Conservation (phyloP, 192 early-diverging fungal genomes). For the Coemansia sp. region DNA sequence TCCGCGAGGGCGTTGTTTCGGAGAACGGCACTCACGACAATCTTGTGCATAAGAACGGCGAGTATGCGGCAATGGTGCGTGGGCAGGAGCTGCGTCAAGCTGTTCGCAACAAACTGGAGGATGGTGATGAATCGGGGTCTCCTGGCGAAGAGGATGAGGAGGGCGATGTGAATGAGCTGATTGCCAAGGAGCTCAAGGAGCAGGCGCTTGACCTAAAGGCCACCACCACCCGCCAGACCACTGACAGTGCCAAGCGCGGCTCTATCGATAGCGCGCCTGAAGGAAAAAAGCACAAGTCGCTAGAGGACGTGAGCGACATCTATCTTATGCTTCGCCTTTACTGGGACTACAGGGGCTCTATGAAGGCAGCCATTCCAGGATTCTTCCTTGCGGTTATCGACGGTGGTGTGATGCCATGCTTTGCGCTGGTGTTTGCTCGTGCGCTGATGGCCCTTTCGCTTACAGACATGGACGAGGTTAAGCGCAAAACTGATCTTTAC, state of each 20-base stretch:
- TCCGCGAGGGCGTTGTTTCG: conserved; percentile 67
- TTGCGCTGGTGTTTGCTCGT: conserved; percentile 63
- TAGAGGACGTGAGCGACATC: conserved; percentile 35
- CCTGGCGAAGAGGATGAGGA: conserved; percentile 11
- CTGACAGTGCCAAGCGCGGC: conserved; percentile 8
- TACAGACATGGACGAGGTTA: conserved; percentile 20
- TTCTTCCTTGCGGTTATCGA: conserved; percentile 37
- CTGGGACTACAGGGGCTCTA: conserved; percentile 27
- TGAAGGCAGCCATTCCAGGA: conserved; percentile 23
- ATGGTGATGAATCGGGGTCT: not conserved
- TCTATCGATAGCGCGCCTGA: not conserved
- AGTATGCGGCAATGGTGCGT: conserved; percentile 58
- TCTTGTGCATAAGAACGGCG: conserved; percentile 61
- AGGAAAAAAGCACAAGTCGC: conserved; percentile 11
- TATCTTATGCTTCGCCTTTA: conserved; percentile 20
- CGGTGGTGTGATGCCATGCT: conserved; percentile 75
- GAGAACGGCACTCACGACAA: conserved; percentile 82
- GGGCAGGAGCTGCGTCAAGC: conserved; percentile 81
- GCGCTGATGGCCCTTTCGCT: conserved; percentile 20
- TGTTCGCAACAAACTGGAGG: conserved; percentile 35
- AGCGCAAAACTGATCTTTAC: conserved; percentile 25
- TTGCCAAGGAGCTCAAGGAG: conserved; percentile 37
- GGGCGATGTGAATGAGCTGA: conserved; percentile 25
- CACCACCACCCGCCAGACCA: conserved; percentile 22
- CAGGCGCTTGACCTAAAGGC: conserved; percentile 39